Conservation (phyloP, 1,284 basidiomycete species). For the Fomitopsis betulina region DNA sequence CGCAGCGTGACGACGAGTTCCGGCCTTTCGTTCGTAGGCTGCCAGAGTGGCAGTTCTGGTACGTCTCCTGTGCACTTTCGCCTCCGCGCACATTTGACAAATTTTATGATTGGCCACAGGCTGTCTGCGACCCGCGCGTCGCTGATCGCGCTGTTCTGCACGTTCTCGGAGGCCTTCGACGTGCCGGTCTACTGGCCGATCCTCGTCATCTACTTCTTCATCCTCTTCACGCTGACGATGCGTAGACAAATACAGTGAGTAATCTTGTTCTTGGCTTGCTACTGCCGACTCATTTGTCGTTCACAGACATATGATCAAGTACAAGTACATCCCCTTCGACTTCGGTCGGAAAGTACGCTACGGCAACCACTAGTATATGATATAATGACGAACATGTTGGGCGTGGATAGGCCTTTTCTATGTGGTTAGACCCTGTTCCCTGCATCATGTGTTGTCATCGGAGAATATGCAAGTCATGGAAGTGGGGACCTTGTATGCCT, state of each 20-base stretch:
- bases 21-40: constrained; percentile 93
- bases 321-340: constrained; percentile 93
- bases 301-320: constrained; percentile 95
- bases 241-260: constrained; percentile 89
- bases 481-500: background rate
- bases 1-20: constrained; percentile 85
- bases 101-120: constrained; percentile 41
- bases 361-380: constrained; percentile 30
- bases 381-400: background rate
- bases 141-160: constrained; percentile 74
- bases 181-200: constrained; percentile 99
- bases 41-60: constrained; percentile 98
- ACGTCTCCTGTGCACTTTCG: constrained; percentile 23
- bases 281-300: background rate
- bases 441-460: background rate
- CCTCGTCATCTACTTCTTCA: constrained; percentile 88
- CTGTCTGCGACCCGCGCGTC: constrained; percentile 90
- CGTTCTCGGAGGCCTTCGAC: constrained; percentile 81
- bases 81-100: background rate
- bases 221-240: constrained; percentile 88
- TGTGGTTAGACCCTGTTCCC: background rate
- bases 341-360: constrained; percentile 85
- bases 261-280: background rate
- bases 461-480: background rate
- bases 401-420: background rate